These are phyloP conservation scores for Piloderma croceum DNA, from an alignment of 768 basidiomycete genomes.

Conservation along the genomic window DNA sequence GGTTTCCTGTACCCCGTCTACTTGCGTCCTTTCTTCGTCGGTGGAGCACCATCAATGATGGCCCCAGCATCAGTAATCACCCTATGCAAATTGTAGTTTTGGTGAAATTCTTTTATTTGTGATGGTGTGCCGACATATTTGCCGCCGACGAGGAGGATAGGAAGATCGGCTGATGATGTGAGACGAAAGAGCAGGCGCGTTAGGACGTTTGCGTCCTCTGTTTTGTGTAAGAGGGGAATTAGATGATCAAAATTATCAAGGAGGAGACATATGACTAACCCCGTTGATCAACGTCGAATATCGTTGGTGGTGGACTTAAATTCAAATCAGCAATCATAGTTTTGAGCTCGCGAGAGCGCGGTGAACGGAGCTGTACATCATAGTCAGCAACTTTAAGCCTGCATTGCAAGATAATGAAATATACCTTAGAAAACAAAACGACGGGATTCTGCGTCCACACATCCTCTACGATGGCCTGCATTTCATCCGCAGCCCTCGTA, in stretches of 20 bases:
- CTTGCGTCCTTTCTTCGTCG: constrained; percentile 48
- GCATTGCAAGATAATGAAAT: constrained; percentile 10
- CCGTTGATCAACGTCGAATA: constrained; percentile 69
- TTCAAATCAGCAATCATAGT: constrained; percentile 47
- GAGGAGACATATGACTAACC: constrained; percentile 21
- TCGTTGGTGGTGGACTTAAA: constrained; percentile 55
- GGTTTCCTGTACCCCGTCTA: no score
- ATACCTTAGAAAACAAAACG: constrained; percentile 68
- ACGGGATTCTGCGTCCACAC: constrained; percentile 74
- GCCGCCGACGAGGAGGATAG: constrained; percentile 67
- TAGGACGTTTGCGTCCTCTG: constrained; percentile 61
- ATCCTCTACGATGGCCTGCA: constrained; percentile 52
- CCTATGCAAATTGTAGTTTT: constrained; percentile 46
- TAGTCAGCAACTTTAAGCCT: constrained; percentile 6
- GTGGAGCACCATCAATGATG: constrained; percentile 45
- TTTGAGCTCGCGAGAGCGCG: constrained; percentile 63
- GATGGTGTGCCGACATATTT: constrained; percentile 45
- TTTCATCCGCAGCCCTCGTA: constrained; percentile 53
- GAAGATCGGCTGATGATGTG: constrained; percentile 48
- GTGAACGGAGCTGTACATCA: constrained; percentile 49
- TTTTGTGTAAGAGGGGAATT: background rate
- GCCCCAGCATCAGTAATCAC: constrained; percentile 54
- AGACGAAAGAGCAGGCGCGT: constrained; percentile 57
- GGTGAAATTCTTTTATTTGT: constrained; percentile 45
- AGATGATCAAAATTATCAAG: background rate